A percentile compares a stretch with the other conserved stretches of the same genome.
Evolutionary conservation across 2,329 filamentous ascomycete genomes (phyloP).

Genomic region (Fusarium sp.): DNA sequence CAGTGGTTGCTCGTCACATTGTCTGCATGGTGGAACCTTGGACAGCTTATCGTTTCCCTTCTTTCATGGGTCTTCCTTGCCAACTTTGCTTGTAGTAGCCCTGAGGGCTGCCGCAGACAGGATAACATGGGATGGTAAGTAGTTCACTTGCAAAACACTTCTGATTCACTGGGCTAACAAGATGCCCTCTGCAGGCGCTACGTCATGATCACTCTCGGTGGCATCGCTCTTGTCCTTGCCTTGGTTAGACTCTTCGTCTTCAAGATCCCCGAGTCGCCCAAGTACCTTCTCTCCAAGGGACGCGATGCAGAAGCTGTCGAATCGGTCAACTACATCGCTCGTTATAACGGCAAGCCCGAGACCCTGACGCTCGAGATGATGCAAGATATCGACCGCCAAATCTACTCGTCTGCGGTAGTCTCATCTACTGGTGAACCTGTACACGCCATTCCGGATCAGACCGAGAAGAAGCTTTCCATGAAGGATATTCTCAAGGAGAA

Average conservation of each 20-base stretch:
- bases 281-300: conserved; percentile 26
- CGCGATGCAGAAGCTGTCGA: conserved; percentile 22
- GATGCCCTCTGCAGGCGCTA: not conserved
- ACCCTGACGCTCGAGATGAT: conserved; percentile 31
- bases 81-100: conserved; percentile 49
- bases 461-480: not conserved
- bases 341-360: conserved; percentile 24
- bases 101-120: conserved; percentile 38
- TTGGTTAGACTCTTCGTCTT: conserved; percentile 16
- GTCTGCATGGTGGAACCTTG: conserved; percentile 61
- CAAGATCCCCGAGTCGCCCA: conserved; percentile 21
- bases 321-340: conserved; percentile 21
- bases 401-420: not conserved
- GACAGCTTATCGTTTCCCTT: conserved; percentile 56
- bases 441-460: not conserved
- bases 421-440: not conserved
- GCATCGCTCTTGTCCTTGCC: not conserved
- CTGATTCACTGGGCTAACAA: not conserved
- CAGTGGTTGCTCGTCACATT: conserved; percentile 58
- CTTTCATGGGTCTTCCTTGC: conserved; percentile 52
- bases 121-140: conserved; percentile 59
- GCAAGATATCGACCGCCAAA: conserved; percentile 28
- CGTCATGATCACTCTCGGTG: conserved; percentile 16
- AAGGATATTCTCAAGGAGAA: conserved; percentile 15
- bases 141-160: not conserved